phyloP scores from a whole-genome alignment of 768 basidiomycete genomes.

The Hydnomerulius pinastri region DNA sequence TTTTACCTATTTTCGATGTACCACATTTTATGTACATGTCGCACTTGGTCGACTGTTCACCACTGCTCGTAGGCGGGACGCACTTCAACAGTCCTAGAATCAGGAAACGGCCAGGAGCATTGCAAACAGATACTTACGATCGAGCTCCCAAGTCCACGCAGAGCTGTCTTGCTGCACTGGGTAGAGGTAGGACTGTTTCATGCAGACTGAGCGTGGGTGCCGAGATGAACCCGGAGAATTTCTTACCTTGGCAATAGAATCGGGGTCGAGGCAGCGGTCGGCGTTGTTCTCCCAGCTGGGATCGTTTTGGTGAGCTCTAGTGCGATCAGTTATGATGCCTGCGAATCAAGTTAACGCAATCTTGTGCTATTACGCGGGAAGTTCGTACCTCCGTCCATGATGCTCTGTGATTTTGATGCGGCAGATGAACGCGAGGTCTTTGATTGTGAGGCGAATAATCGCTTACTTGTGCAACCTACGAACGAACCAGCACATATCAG shows the following conservation, averaged over 20 bases:
- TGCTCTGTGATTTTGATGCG: conserved; percentile 41
- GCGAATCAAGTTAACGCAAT: conserved; percentile 34
- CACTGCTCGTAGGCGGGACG: conserved; percentile 58
- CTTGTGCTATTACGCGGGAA: neutral
- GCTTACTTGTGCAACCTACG: conserved; percentile 69
- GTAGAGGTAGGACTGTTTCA: conserved; percentile 71
- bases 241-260: conserved; percentile 69
- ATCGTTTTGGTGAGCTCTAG: conserved; percentile 29
- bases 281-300: conserved; percentile 45
- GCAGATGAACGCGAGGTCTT: neutral
- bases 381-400: conserved; percentile 64
- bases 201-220: conserved; percentile 1
- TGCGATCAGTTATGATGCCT: conserved; percentile 42
- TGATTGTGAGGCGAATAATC: neutral
- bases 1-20: no score
- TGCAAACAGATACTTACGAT: conserved; percentile 57
- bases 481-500: conserved; percentile 2
- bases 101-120: neutral
- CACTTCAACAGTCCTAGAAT: conserved; percentile 27
- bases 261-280: conserved; percentile 55
- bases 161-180: conserved; percentile 72
- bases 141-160: conserved; percentile 80
- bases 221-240: neutral
- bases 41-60: no score
- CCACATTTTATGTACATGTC: no score